A percentile compares a stretch with the other conserved stretches of the same genome.
phyloP scores from a whole-genome alignment of 495 filamentous ascomycete genomes.

The Clavariopsis aquatica region DNA sequence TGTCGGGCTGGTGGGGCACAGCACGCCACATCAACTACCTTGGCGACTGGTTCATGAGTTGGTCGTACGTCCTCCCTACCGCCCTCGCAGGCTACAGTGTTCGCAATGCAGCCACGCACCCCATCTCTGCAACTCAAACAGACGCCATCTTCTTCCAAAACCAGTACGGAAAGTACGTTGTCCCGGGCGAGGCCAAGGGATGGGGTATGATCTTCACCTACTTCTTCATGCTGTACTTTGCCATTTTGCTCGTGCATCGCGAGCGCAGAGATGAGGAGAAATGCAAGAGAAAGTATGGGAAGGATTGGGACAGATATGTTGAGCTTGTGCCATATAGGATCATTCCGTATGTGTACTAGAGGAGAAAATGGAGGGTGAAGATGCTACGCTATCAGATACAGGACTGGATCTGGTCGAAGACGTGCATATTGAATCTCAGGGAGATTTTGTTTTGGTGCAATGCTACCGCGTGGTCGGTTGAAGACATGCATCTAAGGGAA shows the following conservation, averaged over 20 bases:
- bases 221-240: conserved; percentile 95
- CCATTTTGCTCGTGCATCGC: conserved; percentile 83
- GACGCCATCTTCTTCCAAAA: conserved; percentile 48
- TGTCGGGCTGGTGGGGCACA: conserved; percentile 91
- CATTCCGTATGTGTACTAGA: conserved; percentile 83
- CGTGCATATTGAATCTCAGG: conserved; percentile 22
- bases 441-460: neutral
- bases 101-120: conserved; percentile 43
- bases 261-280: conserved; percentile 90
- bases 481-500: conserved; percentile 26
- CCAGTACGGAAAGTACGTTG: conserved; percentile 45
- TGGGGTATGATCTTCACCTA: conserved; percentile 90
- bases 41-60: conserved; percentile 95
- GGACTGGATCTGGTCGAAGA: conserved; percentile 27
- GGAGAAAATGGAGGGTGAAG: neutral
- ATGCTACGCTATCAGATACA: conserved; percentile 25
- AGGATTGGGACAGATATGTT: conserved; percentile 90
- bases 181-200: conserved; percentile 71
- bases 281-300: conserved; percentile 88
- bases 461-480: conserved; percentile 32
- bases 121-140: conserved; percentile 22
- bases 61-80: conserved; percentile 89
- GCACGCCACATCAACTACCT: conserved; percentile 96
- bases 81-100: conserved; percentile 78
- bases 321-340: conserved; percentile 81